These are phyloP conservation scores for Panellus pusillus DNA, from an alignment of 768 basidiomycete genomes.

Conservation along the genomic window DNA sequence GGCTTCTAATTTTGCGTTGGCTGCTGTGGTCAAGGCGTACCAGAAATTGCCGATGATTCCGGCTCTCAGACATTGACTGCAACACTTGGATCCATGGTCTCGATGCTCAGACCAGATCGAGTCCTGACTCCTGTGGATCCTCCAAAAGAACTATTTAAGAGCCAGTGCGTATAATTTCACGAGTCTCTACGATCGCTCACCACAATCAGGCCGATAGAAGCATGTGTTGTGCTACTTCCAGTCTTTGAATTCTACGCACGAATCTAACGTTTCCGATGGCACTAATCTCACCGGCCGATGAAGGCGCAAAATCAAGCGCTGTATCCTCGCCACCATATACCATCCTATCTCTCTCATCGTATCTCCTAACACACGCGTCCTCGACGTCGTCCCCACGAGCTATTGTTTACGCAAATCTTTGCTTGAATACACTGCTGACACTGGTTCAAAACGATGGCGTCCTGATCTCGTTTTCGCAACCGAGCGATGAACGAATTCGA, in stretches of 20 bases:
- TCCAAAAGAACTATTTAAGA: conserved; percentile 55
- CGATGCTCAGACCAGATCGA: conserved; percentile 54
- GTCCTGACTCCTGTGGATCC: conserved; percentile 49
- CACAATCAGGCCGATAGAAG: conserved; percentile 59
- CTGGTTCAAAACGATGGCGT: conserved; percentile 50
- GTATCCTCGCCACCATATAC: conserved; percentile 44
- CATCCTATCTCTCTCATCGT: conserved; percentile 60
- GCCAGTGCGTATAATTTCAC: conserved; percentile 42
- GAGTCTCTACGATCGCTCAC: neutral
- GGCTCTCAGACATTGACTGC: conserved; percentile 46
- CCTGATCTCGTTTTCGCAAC: conserved; percentile 46
- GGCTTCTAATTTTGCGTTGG: conserved; percentile 54
- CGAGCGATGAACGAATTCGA: conserved; percentile 41
- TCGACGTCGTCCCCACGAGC: conserved; percentile 59
- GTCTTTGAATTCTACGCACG: conserved; percentile 59
- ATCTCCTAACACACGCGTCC: conserved; percentile 66
- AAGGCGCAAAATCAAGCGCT: conserved; percentile 20
- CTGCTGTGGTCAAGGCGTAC: conserved; percentile 52
- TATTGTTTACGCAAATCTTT: conserved; percentile 60
- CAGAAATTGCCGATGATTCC: conserved; percentile 53
- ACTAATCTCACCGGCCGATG: conserved; percentile 33
- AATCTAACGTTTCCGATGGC: conserved; percentile 52
- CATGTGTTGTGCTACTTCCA: conserved; percentile 56
- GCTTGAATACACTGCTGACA: conserved; percentile 52
- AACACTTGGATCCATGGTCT: conserved; percentile 53